A percentile compares a stretch with the other conserved stretches of the same genome.
Conservation (phyloP, 345 rosid species). For the Syzygium aqueum region DNA sequence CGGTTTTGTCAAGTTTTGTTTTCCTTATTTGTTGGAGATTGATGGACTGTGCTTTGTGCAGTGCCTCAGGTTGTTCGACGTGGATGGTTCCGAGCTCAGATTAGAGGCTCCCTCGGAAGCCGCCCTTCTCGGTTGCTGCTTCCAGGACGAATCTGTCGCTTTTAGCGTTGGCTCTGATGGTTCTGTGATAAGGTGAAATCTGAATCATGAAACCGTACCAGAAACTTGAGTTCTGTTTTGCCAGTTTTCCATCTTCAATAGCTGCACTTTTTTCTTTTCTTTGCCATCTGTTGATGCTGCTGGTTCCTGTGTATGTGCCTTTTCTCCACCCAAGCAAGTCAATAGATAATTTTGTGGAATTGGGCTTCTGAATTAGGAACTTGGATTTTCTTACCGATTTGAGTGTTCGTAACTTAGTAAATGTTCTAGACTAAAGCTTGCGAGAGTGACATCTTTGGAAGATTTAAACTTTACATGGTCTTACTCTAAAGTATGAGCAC, state of each 20-base stretch:
- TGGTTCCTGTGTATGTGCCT: background rate
- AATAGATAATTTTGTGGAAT: background rate
- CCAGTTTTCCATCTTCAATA: background rate
- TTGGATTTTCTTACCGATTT: background rate
- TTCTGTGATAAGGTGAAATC: conserved; percentile 50
- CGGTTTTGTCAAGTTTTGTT: background rate
- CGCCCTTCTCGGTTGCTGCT: conserved; percentile 83
- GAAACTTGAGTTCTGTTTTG: background rate
- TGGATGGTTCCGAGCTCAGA: conserved; percentile 45
- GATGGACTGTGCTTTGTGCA: background rate
- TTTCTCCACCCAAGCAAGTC: background rate
- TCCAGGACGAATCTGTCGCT: conserved; percentile 41
- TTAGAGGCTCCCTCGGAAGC: conserved; percentile 35
- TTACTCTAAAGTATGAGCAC: background rate
- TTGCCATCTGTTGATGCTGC: background rate
- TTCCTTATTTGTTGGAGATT: background rate
- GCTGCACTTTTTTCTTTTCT: background rate
- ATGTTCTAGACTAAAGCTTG: background rate
- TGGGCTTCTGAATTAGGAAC: background rate
- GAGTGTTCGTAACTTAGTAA: background rate
- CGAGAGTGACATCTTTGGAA: background rate
- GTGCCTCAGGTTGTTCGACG: conserved; percentile 73
- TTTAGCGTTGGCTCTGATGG: conserved; percentile 69
- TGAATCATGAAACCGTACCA: background rate
- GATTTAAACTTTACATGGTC: background rate